Conservation (phyloP, 257 asterid genomes). For the Nicotiana benthamiana region DNA sequence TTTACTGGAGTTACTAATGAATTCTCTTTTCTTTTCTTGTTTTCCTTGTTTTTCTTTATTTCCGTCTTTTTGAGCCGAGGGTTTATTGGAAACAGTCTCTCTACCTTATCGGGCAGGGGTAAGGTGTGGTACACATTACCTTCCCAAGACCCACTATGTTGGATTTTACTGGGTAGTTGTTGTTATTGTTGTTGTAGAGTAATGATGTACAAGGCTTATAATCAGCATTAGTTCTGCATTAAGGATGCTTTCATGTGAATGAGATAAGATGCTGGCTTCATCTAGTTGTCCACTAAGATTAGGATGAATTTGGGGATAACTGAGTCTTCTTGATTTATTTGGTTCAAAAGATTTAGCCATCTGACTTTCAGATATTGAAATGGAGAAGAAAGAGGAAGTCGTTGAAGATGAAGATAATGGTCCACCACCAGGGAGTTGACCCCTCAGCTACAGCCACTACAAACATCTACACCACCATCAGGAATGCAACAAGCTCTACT, state of each 20-base stretch:
- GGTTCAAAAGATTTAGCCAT: not conserved
- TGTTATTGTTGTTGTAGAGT: too few species aligned
- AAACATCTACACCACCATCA: slow-evolving; percentile 20
- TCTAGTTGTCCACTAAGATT: slow-evolving; percentile 1
- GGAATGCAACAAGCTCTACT: slow-evolving; percentile 22
- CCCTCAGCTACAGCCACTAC: slow-evolving; percentile 29
- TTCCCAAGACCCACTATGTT: too few species aligned
- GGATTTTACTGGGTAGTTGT: too few species aligned
- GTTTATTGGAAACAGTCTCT: too few species aligned
- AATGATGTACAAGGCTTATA: not conserved
- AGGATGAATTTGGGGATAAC: not conserved
- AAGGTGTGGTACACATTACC: too few species aligned
- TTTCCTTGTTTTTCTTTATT: too few species aligned
- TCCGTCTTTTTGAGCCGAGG: too few species aligned
- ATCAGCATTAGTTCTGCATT: not conserved
- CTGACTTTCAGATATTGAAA: slow-evolving; percentile 9
- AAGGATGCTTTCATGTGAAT: not conserved
- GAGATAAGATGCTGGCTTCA: not conserved
- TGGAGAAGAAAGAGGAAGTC: slow-evolving; percentile 8
- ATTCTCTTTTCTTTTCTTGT: too few species aligned
- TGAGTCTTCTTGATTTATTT: slow-evolving; percentile 8
- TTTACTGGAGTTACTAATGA: too few species aligned
- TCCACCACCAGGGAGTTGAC: slow-evolving; percentile 54
- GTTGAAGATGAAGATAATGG: slow-evolving; percentile 25
- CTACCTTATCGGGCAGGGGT: too few species aligned